Percentiles rank a stretch among this genome's conserved stretches.
Conservation (phyloP, 768 basidiomycete genomes). For the Galerina sulciceps region DNA sequence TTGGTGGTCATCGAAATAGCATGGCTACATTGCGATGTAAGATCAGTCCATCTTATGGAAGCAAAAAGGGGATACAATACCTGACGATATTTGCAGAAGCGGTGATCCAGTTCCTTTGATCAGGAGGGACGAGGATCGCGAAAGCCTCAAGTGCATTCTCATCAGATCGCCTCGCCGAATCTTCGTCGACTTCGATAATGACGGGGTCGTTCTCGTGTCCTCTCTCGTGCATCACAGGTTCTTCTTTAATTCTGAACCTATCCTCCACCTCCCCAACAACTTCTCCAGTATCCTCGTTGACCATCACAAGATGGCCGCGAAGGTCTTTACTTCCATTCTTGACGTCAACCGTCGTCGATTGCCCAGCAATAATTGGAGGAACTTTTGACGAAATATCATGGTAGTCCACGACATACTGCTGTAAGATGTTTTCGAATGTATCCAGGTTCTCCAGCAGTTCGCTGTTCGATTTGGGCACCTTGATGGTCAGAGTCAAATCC, state of each 20-base stretch:
- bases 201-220: constrained; percentile 67
- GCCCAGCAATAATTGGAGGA: constrained; percentile 17
- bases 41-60: constrained; percentile 3
- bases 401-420: constrained; percentile 62
- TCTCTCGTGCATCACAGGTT: constrained; percentile 50
- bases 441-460: constrained; percentile 58
- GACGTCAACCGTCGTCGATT: constrained; percentile 18
- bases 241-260: constrained; percentile 59
- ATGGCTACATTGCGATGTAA: constrained; percentile 42
- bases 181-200: constrained; percentile 70
- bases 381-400: constrained; percentile 18
- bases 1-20: constrained; percentile 71
- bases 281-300: constrained; percentile 75
- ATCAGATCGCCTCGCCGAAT: constrained; percentile 41
- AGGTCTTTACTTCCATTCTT: constrained; percentile 36
- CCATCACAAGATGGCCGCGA: constrained; percentile 66
- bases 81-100: constrained; percentile 65
- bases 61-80: constrained; percentile 32
- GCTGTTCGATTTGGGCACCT: constrained; percentile 32
- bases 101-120: constrained; percentile 73
- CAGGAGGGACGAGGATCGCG: constrained; percentile 64
- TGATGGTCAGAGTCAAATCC: constrained; percentile 41
- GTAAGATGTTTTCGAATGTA: constrained; percentile 67
- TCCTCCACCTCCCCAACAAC: constrained; percentile 73
- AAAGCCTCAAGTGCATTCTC: constrained; percentile 54